phyloP scores from a whole-genome alignment of 495 filamentous ascomycete genomes.

The Penicillium lagena region DNA sequence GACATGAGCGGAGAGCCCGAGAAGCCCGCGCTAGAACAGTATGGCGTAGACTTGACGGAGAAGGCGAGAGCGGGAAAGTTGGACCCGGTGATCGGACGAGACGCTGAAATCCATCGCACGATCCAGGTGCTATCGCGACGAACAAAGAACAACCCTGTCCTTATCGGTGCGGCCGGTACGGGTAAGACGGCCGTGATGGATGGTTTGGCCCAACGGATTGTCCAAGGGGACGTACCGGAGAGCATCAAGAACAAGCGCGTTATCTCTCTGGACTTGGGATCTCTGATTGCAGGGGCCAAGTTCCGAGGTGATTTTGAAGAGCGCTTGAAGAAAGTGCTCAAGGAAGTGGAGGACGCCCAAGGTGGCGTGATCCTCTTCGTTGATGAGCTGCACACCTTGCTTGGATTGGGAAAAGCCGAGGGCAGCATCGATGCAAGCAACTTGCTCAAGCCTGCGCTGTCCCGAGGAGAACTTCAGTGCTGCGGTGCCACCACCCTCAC shows the following conservation, averaged over 20 bases:
- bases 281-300: constrained; percentile 91
- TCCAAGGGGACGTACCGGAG: constrained; percentile 88
- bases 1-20: constrained; percentile 72
- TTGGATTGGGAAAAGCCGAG: constrained; percentile 90
- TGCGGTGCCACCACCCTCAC: constrained; percentile 90
- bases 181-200: constrained; percentile 95
- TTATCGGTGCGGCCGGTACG: constrained; percentile 88
- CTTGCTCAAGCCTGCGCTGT: constrained; percentile 87
- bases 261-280: constrained; percentile 78
- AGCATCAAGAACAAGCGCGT: constrained; percentile 94
- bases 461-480: constrained; percentile 87
- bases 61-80: constrained; percentile 83
- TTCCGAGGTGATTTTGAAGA: constrained; percentile 97
- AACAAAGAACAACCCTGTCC: constrained; percentile 95
- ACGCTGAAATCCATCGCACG: constrained; percentile 84
- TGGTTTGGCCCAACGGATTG: constrained; percentile 85
- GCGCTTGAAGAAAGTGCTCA: constrained; percentile 80
- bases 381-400: constrained; percentile 87
- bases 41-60: constrained; percentile 83
- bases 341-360: constrained; percentile 82
- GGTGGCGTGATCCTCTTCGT: constrained; percentile 91
- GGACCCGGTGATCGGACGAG: constrained; percentile 91
- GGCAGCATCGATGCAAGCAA: constrained; percentile 96
- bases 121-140: constrained; percentile 89
- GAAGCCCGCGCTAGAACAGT: constrained; percentile 83